These are phyloP conservation scores for Mucor piriformis DNA, from an alignment of 371 early-diverging fungal genomes.

Conservation along the genomic window DNA sequence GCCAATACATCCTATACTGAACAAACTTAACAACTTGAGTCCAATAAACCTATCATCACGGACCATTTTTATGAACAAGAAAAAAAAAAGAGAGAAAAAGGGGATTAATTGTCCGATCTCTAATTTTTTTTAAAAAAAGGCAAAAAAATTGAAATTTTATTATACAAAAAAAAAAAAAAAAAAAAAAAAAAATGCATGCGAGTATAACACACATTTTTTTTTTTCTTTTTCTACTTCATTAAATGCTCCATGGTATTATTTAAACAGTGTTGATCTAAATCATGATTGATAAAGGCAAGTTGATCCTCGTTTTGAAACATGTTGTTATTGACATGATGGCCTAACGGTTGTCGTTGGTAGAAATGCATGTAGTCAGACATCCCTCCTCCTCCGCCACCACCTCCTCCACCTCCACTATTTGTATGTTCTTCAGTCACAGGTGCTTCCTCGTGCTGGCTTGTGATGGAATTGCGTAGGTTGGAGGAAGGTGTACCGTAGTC, in stretches of 20 bases:
- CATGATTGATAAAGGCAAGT: not conserved
- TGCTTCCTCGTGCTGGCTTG: not conserved
- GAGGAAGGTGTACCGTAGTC: conserved; percentile 1
- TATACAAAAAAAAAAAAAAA: not conserved
- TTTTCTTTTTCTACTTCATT: not conserved
- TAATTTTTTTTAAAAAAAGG: not conserved
- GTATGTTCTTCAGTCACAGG: not conserved
- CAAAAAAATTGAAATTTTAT: not conserved
- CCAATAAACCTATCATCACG: conserved; percentile 26
- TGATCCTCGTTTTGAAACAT: not conserved
- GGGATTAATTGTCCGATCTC: not conserved
- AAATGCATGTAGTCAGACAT: not conserved
- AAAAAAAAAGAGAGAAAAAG: not conserved
- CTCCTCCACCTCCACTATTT: not conserved
- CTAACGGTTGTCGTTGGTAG: conserved; percentile 3
- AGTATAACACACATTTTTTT: too few species aligned
- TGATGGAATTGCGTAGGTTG: conserved; percentile 5
- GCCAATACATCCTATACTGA: conserved; percentile 42
- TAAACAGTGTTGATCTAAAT: not conserved
- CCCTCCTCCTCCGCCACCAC: not conserved
- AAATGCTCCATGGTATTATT: not conserved
- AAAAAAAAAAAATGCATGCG: not conserved
- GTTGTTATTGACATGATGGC: not conserved
- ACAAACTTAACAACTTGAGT: conserved; percentile 37
- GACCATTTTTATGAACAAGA: not conserved